Evolutionary conservation across 495 filamentous ascomycete genomes (phyloP), one percentile per base, ranked within the genome.

Genomic region (Amniculicola lignicola): DNA sequence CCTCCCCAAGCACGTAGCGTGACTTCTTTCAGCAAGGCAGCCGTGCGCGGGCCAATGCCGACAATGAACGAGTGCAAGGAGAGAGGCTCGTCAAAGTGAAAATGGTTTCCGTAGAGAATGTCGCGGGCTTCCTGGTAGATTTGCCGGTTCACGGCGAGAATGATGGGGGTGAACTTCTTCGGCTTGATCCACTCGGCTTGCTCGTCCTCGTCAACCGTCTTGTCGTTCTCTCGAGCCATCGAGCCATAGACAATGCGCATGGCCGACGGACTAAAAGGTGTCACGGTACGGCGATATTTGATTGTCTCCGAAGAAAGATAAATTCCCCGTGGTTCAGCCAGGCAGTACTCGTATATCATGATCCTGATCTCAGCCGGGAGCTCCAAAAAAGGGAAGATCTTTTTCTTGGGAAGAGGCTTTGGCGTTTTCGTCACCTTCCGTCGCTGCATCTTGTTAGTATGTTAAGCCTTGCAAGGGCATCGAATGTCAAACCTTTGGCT

Each of bases 341-440:
- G 50, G 54, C 51, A 60, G 28, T 51, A 48, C 12, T 46, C 54
- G 62, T 68, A 69, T 38, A 67, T 66, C 29, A 55, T 23, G 53
- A 62, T 57, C 1, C 64, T 51, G 19, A 70, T 58, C 51, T 70
- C 68, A 10, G 54, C 51, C 4, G 68, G 66, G 5, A 70, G 63
- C 21, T 54, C 15, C 11, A 67, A 19, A 37, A 70, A 68, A 0
- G 45, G 63, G 25, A 70, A 70, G 33, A 60, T 46, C 31, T 59
- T 66, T 16, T 39, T 40, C 46, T 54, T 62, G 3, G 49, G 49
- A 45, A 48, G 53, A 12, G 54, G 46, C 29, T 46, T 39, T 0
- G 23, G n/a, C 16, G 53, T 14, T 10, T 21, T 16, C 35, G 56
- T 39, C 50, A 36, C 19, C 31, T 49, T 43, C 22, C 40, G 43